phyloP scores from a whole-genome alignment of 2,329 filamentous ascomycete genomes.

The Colletotrichum sansevieriae region DNA sequence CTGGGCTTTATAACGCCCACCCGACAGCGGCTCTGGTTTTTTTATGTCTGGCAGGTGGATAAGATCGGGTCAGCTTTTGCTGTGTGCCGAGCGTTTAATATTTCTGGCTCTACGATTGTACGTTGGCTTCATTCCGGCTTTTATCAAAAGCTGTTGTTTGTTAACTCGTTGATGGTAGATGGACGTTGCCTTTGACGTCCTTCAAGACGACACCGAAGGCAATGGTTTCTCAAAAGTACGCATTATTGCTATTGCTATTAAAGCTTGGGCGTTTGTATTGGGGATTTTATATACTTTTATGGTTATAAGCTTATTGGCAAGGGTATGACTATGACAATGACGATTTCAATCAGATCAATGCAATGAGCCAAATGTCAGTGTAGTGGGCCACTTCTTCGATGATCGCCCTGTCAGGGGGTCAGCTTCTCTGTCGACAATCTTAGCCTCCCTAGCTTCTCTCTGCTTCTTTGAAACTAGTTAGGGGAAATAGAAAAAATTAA shows the following conservation, averaged over 20 bases:
- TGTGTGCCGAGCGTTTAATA: constrained; percentile 45
- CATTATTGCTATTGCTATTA: constrained; percentile 41
- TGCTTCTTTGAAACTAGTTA: constrained; percentile 8
- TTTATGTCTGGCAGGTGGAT: constrained; percentile 41
- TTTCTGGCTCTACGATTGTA: constrained; percentile 45
- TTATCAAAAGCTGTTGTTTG: background rate
- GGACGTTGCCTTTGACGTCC: constrained; percentile 45
- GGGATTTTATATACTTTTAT: constrained; percentile 43
- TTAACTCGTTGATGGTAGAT: constrained; percentile 36
- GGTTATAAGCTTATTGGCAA: constrained; percentile 43
- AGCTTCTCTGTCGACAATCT: constrained; percentile 39
- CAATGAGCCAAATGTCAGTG: constrained; percentile 36
- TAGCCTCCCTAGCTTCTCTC: constrained; percentile 40
- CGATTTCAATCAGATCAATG: constrained; percentile 25
- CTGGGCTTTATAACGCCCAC: constrained; percentile 44
- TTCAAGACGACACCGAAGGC: constrained; percentile 43
- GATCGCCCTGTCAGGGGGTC: constrained; percentile 43
- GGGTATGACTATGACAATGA: constrained; percentile 43
- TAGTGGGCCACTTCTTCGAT: constrained; percentile 36
- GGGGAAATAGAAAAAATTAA: too few relatives aligned
- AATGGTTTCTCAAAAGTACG: constrained; percentile 44
- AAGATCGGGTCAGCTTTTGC: constrained; percentile 46
- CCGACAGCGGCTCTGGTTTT: constrained; percentile 44
- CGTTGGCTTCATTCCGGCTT: background rate
- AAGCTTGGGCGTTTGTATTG: constrained; percentile 42